Evolutionary conservation across 1,284 basidiomycete species (phyloP), one percentile per base, ranked within the genome.

Genomic region (Naganishia sp.): DNA sequence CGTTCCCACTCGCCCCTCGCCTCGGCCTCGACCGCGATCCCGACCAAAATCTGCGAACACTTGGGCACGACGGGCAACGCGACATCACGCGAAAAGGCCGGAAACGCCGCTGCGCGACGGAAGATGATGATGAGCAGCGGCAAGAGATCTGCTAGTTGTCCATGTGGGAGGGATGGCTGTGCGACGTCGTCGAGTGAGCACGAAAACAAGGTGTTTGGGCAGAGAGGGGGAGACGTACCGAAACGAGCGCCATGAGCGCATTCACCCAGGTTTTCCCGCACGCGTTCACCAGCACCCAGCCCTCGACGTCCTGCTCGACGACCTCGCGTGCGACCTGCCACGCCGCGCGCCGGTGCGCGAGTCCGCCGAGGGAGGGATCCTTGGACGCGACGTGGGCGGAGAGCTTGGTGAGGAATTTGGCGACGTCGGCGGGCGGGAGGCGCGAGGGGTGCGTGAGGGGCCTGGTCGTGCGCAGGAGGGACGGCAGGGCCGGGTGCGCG

Each of bases 11-110:
- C 70, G 25, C 56, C 39, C 42, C 42, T 52, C n/a, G 10, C 43
- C 2, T 72, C 68, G 9, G 66, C 63, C 2, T 76, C 68, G 36
- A 70, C 33, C 53, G 53, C 53, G n/a, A 16, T 23, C n/a, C 33
- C 73, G 28, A 70, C 67, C 15, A 77, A 52, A 1, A 73, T 72
- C 2, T 75, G 72, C 10, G 75, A 71, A 16, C 77, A 67, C 69
- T 78, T 79, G 55, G 75, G 76, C 70, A 78, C 75, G 21, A 76
- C 70, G 10, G 78, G 78, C 43, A 75, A 73, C 31, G 77, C 69
- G 1, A 72, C 71, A 60, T 78, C 77, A 31, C 78, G 68, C 68
- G 77, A 75, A 64, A 78, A 78, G 3, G 74, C 70, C 0, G 78
- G 78, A 33, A 74, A 77, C 28, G 71, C 66, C 0, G 74, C 68